Conservation (phyloP, 1,139 yeast genomes). For the Sugiyamaella xylanicola region DNA sequence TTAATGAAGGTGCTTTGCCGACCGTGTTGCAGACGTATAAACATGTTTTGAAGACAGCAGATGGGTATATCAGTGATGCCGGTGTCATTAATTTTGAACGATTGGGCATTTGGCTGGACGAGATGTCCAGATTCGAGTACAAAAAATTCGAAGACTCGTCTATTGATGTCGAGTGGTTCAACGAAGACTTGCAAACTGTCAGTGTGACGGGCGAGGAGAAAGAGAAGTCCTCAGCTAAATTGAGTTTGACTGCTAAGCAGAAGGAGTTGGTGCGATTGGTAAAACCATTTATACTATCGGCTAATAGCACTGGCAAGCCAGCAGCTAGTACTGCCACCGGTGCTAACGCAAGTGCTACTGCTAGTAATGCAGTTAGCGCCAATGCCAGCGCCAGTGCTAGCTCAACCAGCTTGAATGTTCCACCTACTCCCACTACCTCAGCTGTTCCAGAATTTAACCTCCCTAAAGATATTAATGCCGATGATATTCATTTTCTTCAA, state of each 20-base stretch:
- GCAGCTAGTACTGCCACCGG: conserved; percentile 12
- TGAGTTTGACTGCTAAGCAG: conserved; percentile 70
- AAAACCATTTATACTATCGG: conserved; percentile 34
- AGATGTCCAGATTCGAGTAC: conserved; percentile 73
- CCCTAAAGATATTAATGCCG: conserved; percentile 28
- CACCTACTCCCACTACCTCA: not conserved
- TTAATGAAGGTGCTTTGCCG: conserved; percentile 96
- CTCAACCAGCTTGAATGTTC: conserved; percentile 4
- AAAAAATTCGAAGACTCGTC: conserved; percentile 56
- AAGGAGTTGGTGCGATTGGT: conserved; percentile 44
- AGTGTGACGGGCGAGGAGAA: conserved; percentile 73
- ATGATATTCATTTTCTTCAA: conserved; percentile 37
- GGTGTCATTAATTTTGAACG: conserved; percentile 80
- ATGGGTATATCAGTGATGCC: conserved; percentile 81
- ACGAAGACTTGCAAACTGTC: conserved; percentile 76
- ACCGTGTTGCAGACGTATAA: conserved; percentile 84
- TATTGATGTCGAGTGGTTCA: conserved; percentile 90
- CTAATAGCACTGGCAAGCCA: conserved; percentile 30
- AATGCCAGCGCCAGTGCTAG: conserved; percentile 20
- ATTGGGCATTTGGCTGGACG: conserved; percentile 76
- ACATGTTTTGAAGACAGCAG: conserved; percentile 68
- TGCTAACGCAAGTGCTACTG: conserved; percentile 18
- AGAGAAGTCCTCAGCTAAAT: conserved; percentile 48
- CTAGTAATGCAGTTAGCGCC: conserved; percentile 1
- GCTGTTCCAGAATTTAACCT: conserved; percentile 23